Percentiles rank a stretch among this genome's conserved stretches.
These are phyloP conservation scores for Paulinella micropora DNA, from an alignment of 78 protist genomes.

Conservation along the genomic window DNA sequence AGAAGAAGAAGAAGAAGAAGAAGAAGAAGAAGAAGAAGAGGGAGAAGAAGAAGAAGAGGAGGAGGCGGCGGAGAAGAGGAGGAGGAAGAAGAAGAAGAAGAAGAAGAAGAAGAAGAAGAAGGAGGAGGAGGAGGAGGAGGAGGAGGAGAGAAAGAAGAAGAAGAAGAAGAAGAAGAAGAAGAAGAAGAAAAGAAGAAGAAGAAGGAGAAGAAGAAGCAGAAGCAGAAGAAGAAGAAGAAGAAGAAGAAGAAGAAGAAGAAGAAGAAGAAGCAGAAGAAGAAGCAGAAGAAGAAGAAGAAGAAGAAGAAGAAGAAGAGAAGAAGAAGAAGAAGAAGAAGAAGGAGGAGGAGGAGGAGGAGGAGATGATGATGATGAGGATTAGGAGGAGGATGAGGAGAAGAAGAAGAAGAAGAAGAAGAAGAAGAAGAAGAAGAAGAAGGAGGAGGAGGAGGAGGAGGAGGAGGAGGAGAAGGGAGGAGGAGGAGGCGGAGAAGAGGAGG, in stretches of 20 bases:
- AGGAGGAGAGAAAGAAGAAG: background rate
- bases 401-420: too few relatives aligned
- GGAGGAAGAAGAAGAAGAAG: background rate
- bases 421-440: too few relatives aligned
- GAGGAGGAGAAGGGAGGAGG: too few relatives aligned
- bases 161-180: background rate
- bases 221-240: background rate
- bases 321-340: background rate
- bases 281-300: background rate
- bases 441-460: too few relatives aligned
- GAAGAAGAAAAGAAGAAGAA: background rate
- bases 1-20: background rate
- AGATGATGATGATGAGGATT: background rate
- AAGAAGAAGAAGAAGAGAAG: background rate
- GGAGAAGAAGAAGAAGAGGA: background rate
- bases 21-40: background rate
- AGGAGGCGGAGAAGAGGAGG: too few relatives aligned
- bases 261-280: background rate
- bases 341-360: background rate
- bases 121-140: background rate
- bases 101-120: background rate
- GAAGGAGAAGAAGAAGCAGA: background rate
- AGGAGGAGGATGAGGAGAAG: too few relatives aligned
- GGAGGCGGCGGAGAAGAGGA: background rate
- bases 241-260: background rate